phyloP scores from a whole-genome alignment of 2,329 filamentous ascomycete genomes.

The Beauveria asiatica region DNA sequence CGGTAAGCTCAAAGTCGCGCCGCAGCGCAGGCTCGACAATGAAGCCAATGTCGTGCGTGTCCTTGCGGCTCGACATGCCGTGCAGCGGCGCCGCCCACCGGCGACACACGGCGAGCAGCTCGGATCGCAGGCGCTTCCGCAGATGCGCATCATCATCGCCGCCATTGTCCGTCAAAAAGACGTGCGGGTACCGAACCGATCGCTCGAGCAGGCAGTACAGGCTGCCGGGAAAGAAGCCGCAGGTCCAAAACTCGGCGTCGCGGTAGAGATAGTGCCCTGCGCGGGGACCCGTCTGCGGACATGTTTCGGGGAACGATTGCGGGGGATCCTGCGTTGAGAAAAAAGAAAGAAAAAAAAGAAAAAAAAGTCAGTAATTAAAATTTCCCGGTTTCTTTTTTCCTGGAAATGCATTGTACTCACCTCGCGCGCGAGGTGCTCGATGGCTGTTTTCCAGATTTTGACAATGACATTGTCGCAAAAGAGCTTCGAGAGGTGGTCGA shows the following conservation, averaged over 20 bases:
- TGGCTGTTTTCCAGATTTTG: slow-evolving; percentile 13
- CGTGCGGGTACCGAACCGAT: slow-evolving; percentile 21
- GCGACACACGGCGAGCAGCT: slow-evolving; percentile 18
- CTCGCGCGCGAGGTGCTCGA: slow-evolving; percentile 5
- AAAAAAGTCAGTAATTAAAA: neutral
- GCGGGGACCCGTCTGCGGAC: slow-evolving; percentile 20
- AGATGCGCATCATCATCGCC: neutral
- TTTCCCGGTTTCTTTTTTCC: neutral
- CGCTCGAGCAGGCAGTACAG: slow-evolving; percentile 29
- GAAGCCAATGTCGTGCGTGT: slow-evolving; percentile 48
- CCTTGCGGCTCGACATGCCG: slow-evolving; percentile 31
- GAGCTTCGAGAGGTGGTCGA: neutral
- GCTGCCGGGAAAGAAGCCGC: slow-evolving; percentile 32
- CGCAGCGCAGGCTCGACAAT: slow-evolving; percentile 41
- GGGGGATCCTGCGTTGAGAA: slow-evolving; percentile 3
- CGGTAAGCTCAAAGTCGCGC: slow-evolving; percentile 38
- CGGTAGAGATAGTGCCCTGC: slow-evolving; percentile 21
- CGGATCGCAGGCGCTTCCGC: neutral
- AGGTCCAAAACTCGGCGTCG: slow-evolving; percentile 32
- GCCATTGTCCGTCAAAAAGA: neutral
- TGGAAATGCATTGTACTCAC: neutral
- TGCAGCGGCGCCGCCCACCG: slow-evolving; percentile 28
- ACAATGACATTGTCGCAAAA: neutral
- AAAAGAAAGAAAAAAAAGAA: too few relatives aligned
- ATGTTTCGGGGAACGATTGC: slow-evolving; percentile 23